Conservation (phyloP, 1,139 yeast genomes). For the Candida tetrigidarum region DNA sequence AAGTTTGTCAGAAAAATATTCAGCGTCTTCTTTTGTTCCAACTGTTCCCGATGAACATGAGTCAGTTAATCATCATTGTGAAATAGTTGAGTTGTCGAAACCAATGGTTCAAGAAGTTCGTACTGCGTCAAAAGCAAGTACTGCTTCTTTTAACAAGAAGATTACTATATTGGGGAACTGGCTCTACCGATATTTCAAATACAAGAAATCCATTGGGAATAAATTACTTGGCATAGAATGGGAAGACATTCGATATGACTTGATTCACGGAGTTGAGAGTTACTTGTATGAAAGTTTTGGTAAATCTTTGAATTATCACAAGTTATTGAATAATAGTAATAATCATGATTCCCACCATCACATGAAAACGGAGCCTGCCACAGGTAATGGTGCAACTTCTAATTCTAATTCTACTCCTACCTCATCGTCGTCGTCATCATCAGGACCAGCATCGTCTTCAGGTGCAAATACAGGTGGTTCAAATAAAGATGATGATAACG, state of each 20-base stretch:
- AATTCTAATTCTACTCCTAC: too few relatives aligned
- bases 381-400: conserved; percentile 4
- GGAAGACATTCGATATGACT: conserved; percentile 49
- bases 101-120: conserved; percentile 36
- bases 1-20: conserved; percentile 17
- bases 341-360: not conserved
- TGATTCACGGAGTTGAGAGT: conserved; percentile 42
- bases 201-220: conserved; percentile 42
- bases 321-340: conserved; percentile 1
- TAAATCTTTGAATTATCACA: conserved; percentile 19
- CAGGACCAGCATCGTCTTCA: not conserved
- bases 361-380: not conserved
- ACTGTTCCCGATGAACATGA: conserved; percentile 18
- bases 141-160: conserved; percentile 34
- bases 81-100: conserved; percentile 29
- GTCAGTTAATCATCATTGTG: conserved; percentile 26
- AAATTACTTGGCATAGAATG: conserved; percentile 49
- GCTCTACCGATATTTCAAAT: conserved; percentile 43
- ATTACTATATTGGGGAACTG: conserved; percentile 34
- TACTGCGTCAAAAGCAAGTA: conserved; percentile 33
- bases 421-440: too few relatives aligned
- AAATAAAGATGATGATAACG: conserved; percentile 10
- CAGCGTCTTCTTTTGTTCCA: conserved; percentile 9
- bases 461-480: not conserved
- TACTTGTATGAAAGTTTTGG: conserved; percentile 41